Evolutionary conservation across 106 monocot species (phyloP), one percentile per base, ranked within the genome.

Genomic region (Vanilla planifolia): DNA sequence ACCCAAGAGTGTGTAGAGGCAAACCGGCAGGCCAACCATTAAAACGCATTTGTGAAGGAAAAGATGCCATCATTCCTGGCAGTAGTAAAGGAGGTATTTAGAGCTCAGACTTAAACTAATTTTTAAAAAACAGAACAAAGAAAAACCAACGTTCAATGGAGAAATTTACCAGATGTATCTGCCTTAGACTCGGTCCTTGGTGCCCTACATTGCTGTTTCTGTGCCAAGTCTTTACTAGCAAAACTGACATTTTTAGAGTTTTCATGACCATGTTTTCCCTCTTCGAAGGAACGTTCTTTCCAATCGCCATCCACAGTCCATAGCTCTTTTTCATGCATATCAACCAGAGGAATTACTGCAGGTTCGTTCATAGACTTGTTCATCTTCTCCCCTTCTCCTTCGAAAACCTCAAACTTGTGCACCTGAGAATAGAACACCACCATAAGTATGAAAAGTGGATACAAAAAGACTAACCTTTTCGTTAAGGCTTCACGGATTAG

Each of bases 1-100:
- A 93, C 93, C 93, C 93, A 68, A 94, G 79, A 32, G 67, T n/a
- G n/a, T n/a, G n/a, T n/a, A n/a, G 63, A 65, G 93, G 85, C 58
- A 85, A 67, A 56, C 71, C 82, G 22, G 85, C 83, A 22, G 82
- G 77, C 93, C 89, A 94, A 19, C 80, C 71, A 3, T 79, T 66
- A 17, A 89, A 48, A 19, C 75, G 57, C 73, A 80, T 66, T 5
- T 69, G 43, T 78, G 78, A 62, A 23, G 79, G 82, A 48, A 82
- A 25, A 25, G n/a, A n/a, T 27, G 73, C 69, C 51, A 80, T 4
- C 60, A 60, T 70, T 40, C 53, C 81, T 81, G 66, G 32, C 2
- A 62, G 65, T n/a, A 63, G 53, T 46, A n/a, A n/a, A n/a, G n/a
- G n/a, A n/a, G n/a, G n/a, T n/a, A n/a, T n/a, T n/a, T n/a, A n/a